These are phyloP conservation scores for Galium porrigens DNA, from an alignment of 305 asterid species.

Conservation along the genomic window DNA sequence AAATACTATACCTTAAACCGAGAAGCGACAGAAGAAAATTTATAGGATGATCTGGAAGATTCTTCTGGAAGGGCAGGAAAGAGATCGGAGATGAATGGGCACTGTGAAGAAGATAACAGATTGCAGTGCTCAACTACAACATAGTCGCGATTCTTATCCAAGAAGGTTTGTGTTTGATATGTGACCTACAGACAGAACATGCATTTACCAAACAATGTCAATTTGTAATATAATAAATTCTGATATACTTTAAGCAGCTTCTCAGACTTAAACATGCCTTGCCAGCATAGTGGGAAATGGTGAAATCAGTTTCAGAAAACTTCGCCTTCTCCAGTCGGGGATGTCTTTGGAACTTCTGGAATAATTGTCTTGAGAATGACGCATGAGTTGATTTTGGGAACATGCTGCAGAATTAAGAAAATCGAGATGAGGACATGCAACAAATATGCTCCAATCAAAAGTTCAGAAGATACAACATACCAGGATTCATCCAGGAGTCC, in stretches of 20 bases:
- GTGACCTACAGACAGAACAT: conserved; percentile 43
- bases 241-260: conserved; percentile 10
- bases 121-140: conserved; percentile 93
- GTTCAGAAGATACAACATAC: conserved; percentile 33
- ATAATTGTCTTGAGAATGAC: conserved; percentile 82
- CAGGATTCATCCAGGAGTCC: conserved; percentile 96
- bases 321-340: conserved; percentile 66
- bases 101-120: conserved; percentile 67
- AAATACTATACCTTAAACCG: conserved; percentile 65
- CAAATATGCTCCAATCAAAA: conserved; percentile 21
- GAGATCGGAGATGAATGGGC: conserved; percentile 64
- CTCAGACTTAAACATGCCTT: conserved; percentile 40
- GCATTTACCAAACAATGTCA: background rate
- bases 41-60: conserved; percentile 84
- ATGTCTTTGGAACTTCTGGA: conserved; percentile 66
- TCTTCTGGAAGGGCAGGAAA: conserved; percentile 83
- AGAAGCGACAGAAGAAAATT: conserved; percentile 90
- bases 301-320: conserved; percentile 85
- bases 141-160: conserved; percentile 93
- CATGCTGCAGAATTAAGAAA: conserved; percentile 53
- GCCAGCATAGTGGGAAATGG: conserved; percentile 93
- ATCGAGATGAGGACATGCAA: conserved; percentile 20
- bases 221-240: conserved; percentile 13
- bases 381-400: conserved; percentile 91
- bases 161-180: conserved; percentile 70